Evolutionary conservation across 2,329 filamentous ascomycete species (phyloP), one percentile per base, ranked within the genome.

Genomic region (Aphanocladium album): DNA sequence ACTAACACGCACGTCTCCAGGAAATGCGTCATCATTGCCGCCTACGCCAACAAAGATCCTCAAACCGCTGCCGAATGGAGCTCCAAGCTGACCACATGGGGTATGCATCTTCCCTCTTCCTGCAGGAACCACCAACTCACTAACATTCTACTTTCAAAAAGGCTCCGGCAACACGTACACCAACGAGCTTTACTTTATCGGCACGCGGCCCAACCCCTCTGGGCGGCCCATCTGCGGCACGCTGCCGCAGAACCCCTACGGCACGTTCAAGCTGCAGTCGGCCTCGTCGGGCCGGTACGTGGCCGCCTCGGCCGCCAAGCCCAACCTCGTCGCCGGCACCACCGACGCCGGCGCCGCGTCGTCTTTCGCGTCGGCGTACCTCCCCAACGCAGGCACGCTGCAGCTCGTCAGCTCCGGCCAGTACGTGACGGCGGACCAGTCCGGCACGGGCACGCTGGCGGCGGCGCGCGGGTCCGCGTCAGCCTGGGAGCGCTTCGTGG

Each of bases 111-210:
- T 5, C 14, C 5, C 21, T 23, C 27, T 21, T 12, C 9, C 9
- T 49, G 5, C 19, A 7, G 4, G 3, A 5, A 11, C 45, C 19
- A 12, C 6, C 7, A n/a, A 12, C 46, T 30, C n/a, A 43, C 12
- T 27, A 19, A 41, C 37, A 33, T n/a, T 57, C 11, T 35, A 16
- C 51, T 41, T 16, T 12, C 49, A 46, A 19, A 30, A 67, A n/a
- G 66, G 66, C 51, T 60, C 62, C 46, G 66, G 66, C 37, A 63
- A 67, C 49, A 67, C 66, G 9, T 67, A 56, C 58, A 65, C 63
- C 43, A 67, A 67, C 62, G 65, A 67, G 61, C 60, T 67, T 21
- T 65, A 60, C 62, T 67, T 67, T 60, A 67, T 67, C 60, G 65
- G 66, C 37, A 67, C 66, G 16, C 64, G 66, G 2, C 64, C 66